phyloP scores from a whole-genome alignment of 2,329 filamentous ascomycete species.

The Cladosporium sp. region DNA sequence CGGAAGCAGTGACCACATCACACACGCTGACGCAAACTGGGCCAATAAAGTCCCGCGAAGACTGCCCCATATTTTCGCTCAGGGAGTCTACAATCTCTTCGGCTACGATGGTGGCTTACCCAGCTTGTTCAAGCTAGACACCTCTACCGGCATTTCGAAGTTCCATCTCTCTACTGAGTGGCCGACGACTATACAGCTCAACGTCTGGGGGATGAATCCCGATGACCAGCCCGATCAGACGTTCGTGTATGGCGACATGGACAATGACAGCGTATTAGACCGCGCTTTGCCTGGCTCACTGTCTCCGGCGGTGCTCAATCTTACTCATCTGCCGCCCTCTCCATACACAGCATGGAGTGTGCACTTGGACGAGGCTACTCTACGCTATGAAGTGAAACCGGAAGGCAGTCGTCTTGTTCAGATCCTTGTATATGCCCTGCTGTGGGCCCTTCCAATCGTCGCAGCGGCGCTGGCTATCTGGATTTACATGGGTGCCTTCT shows the following conservation, averaged over 20 bases:
- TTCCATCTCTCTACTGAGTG: constrained; percentile 65
- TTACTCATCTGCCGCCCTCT: constrained; percentile 51
- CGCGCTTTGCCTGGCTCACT: constrained; percentile 55
- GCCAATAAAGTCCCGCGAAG: constrained; percentile 45
- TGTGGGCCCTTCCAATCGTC: constrained; percentile 55
- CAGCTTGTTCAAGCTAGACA: constrained; percentile 53
- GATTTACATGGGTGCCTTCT: constrained; percentile 62
- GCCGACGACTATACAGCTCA: constrained; percentile 62
- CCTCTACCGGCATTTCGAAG: constrained; percentile 54
- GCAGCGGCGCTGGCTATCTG: constrained; percentile 54
- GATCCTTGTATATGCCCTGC: constrained; percentile 54
- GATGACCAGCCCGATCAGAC: constrained; percentile 63
- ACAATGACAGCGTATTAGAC: constrained; percentile 62
- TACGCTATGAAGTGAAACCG: constrained; percentile 55
- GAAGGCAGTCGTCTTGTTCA: constrained; percentile 56
- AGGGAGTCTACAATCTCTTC: constrained; percentile 64
- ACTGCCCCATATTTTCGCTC: constrained; percentile 63
- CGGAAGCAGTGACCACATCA: constrained; percentile 61
- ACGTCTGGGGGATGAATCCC: constrained; percentile 67
- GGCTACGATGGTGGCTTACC: constrained; percentile 62
- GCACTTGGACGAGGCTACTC: constrained; percentile 55
- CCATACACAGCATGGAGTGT: constrained; percentile 59
- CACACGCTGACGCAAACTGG: constrained; percentile 57
- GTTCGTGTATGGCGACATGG: constrained; percentile 62
- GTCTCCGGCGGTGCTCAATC: constrained; percentile 65